These are phyloP conservation scores for Fusarium sp. DNA, from an alignment of 2,329 filamentous ascomycete genomes.

Conservation along the genomic window DNA sequence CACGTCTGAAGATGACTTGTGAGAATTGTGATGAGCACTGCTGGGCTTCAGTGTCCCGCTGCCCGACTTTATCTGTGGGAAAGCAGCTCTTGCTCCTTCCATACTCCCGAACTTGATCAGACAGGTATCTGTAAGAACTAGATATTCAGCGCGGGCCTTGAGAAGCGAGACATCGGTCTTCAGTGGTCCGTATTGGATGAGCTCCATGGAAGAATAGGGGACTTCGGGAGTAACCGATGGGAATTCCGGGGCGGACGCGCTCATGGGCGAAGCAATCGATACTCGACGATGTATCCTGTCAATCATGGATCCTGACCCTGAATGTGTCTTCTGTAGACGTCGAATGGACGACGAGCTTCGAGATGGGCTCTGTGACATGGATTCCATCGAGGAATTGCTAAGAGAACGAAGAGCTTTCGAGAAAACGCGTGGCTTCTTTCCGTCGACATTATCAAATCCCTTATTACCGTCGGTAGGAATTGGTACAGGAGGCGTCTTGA, in stretches of 20 bases:
- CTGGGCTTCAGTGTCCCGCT: constrained; percentile 35
- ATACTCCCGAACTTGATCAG: constrained; percentile 61
- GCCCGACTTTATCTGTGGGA: constrained; percentile 54
- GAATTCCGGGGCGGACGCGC: constrained; percentile 44
- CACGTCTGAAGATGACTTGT: constrained; percentile 49
- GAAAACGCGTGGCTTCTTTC: constrained; percentile 49
- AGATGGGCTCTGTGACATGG: constrained; percentile 46
- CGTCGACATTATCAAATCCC: constrained; percentile 40
- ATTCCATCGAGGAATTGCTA: constrained; percentile 54
- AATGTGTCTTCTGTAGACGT: constrained; percentile 51
- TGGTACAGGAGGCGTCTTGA: constrained; percentile 38
- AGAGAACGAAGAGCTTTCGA: constrained; percentile 52
- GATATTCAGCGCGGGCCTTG: constrained; percentile 59
- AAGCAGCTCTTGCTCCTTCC: constrained; percentile 57
- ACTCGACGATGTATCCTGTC: constrained; percentile 53
- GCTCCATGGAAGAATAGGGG: constrained; percentile 50
- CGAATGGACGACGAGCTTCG: constrained; percentile 47
- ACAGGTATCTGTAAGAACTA: constrained; percentile 62
- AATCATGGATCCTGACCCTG: constrained; percentile 53
- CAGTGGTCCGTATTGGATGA: constrained; percentile 57
- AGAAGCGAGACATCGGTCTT: constrained; percentile 60
- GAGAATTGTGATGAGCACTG: constrained; percentile 36
- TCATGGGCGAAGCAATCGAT: constrained; percentile 49
- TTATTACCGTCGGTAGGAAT: constrained; percentile 32
- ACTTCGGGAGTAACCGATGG: constrained; percentile 44